These are phyloP conservation scores for Rhinocladiella similis DNA, from an alignment of 2,329 filamentous ascomycete species.

Conservation along the genomic window DNA sequence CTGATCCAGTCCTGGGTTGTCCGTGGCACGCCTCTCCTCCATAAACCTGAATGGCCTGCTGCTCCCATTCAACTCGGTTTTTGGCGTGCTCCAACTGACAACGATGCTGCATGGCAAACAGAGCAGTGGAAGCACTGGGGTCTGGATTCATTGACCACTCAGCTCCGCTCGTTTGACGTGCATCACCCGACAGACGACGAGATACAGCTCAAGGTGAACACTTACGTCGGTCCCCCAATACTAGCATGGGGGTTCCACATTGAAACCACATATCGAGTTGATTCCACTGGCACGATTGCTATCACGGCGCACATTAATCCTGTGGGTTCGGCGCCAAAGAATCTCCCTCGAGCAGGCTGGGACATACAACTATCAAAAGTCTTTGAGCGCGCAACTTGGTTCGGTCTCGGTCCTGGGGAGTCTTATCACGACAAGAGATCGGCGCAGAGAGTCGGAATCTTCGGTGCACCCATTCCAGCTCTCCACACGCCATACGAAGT, in stretches of 20 bases:
- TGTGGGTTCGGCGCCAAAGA: constrained; percentile 18
- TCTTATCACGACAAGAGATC: constrained; percentile 66
- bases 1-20: constrained; percentile 10
- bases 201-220: neutral
- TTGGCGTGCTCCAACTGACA: constrained; percentile 37
- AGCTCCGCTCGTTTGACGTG: constrained; percentile 17
- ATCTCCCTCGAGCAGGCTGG: constrained; percentile 62
- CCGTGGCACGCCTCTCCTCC: constrained; percentile 5
- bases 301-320: neutral
- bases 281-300: neutral
- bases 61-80: constrained; percentile 27
- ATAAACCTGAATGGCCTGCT: neutral
- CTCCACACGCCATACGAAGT: constrained; percentile 64
- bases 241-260: constrained; percentile 60
- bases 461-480: constrained; percentile 41
- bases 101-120: constrained; percentile 32
- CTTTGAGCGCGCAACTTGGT: constrained; percentile 57
- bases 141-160: constrained; percentile 25
- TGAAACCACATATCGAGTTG: constrained; percentile 26
- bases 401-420: constrained; percentile 65
- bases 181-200: neutral
- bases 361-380: constrained; percentile 52
- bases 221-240: constrained; percentile 56
- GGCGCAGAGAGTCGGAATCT: constrained; percentile 56
- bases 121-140: constrained; percentile 32